Percentiles rank a stretch among this genome's conserved stretches.
Conservation (phyloP, 805 yeast genomes). For the Myxozyma mucilagina region DNA sequence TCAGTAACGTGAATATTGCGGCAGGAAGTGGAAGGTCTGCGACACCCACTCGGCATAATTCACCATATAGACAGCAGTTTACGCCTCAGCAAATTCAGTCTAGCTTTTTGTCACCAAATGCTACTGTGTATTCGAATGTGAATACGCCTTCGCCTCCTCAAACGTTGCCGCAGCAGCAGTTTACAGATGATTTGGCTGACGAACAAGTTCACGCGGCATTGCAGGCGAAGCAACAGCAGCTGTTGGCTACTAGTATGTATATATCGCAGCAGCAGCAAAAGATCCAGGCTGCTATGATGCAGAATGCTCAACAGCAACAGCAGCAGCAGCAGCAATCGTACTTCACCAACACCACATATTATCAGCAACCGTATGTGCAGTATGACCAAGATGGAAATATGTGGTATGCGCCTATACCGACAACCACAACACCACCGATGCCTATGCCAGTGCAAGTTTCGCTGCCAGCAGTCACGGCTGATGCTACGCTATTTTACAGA, state of each 20-base stretch:
- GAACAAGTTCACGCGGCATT: conserved; percentile 37
- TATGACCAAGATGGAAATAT: conserved; percentile 20
- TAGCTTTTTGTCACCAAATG: background rate
- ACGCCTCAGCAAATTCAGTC: background rate
- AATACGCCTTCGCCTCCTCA: background rate
- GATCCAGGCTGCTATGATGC: conserved; percentile 38
- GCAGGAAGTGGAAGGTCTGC: background rate
- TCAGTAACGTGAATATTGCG: too few species aligned
- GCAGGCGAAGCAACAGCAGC: conserved; percentile 41
- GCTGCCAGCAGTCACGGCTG: background rate
- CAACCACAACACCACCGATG: too few species aligned
- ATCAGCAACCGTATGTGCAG: conserved; percentile 16
- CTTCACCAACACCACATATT: background rate
- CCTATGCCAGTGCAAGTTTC: too few species aligned
- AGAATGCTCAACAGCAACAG: conserved; percentile 31
- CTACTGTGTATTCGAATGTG: background rate
- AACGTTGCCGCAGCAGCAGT: conserved; percentile 3
- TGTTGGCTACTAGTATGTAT: conserved; percentile 38
- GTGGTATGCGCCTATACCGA: conserved; percentile 9
- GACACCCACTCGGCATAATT: conserved; percentile 1
- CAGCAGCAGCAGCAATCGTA: conserved; percentile 4
- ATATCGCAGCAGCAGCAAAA: conserved; percentile 42
- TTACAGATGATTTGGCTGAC: conserved; percentile 15
- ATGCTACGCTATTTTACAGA: background rate
- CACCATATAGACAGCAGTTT: conserved; percentile 1